Percentiles rank a stretch among this genome's conserved stretches.
Conservation (phyloP, 2,329 filamentous ascomycete genomes). For the Fusarium sp. region DNA sequence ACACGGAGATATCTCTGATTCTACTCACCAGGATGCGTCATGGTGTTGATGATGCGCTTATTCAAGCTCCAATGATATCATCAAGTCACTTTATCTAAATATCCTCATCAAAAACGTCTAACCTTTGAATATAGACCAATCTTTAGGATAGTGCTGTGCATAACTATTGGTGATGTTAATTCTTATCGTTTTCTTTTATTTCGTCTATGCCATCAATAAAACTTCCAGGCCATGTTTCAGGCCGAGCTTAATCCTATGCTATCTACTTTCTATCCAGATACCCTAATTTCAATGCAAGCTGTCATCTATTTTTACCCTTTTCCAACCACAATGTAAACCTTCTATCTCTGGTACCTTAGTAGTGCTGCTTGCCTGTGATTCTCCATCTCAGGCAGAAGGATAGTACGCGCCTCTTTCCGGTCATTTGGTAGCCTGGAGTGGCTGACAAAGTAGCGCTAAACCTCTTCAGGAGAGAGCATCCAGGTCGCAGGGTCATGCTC, state of each 20-base stretch:
- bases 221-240: background rate
- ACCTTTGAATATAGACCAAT: background rate
- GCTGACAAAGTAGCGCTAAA: constrained; percentile 27
- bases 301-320: background rate
- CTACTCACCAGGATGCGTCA: background rate
- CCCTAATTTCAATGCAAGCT: background rate
- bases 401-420: constrained; percentile 36
- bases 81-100: background rate
- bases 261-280: background rate
- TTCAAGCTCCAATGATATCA: background rate
- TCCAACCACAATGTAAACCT: background rate
- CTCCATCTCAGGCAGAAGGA: constrained; percentile 22
- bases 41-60: background rate
- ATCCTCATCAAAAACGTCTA: background rate
- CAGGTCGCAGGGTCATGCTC: constrained; percentile 28
- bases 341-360: background rate
- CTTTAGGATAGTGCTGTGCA: background rate
- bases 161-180: background rate
- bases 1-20: background rate
- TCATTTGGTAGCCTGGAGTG: constrained; percentile 36
- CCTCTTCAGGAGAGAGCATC: constrained; percentile 14
- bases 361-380: background rate
- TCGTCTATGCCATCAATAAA: background rate
- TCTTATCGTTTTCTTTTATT: background rate
- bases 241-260: background rate